Percentiles rank a stretch among this genome's conserved stretches.
Conservation (phyloP, 192 early-diverging fungal genomes). For the Entophlyctis helioformis region DNA sequence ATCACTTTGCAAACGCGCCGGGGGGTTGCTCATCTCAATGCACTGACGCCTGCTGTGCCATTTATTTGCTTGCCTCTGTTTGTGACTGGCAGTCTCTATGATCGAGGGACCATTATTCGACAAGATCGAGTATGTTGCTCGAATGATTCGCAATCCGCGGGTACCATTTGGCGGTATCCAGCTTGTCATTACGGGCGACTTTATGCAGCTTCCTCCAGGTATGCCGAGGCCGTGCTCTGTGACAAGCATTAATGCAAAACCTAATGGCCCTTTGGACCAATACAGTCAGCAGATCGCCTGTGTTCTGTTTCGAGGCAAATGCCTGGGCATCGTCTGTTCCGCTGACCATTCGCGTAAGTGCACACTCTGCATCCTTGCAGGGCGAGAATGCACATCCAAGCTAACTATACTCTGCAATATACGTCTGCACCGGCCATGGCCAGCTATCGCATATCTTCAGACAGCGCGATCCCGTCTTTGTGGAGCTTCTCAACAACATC, state of each 20-base stretch:
- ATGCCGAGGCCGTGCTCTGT: neutral
- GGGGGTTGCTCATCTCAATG: neutral
- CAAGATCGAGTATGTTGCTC: constrained; percentile 26
- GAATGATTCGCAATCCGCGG: constrained; percentile 3
- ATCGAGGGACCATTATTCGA: constrained; percentile 32
- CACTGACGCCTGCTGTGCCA: neutral
- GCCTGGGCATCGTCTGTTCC: constrained; percentile 13
- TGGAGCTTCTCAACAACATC: constrained; percentile 78
- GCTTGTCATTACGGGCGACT: constrained; percentile 35
- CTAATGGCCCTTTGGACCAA: neutral
- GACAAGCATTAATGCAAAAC: neutral
- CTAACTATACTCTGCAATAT: too few species aligned
- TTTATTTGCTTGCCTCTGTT: too few species aligned
- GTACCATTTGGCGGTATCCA: constrained; percentile 41
- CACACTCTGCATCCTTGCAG: constrained; percentile 4
- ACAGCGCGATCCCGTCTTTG: constrained; percentile 69
- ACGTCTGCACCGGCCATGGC: too few species aligned
- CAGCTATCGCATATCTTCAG: constrained; percentile 71
- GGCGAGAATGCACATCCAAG: too few species aligned
- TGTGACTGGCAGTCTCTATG: constrained; percentile 33
- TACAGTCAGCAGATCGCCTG: constrained; percentile 8
- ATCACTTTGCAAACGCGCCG: neutral
- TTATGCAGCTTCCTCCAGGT: constrained; percentile 40
- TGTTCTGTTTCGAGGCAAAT: constrained; percentile 24
- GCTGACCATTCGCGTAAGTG: constrained; percentile 14